phyloP scores from a whole-genome alignment of 331 rosid genomes.

The Spiraea crenata region DNA sequence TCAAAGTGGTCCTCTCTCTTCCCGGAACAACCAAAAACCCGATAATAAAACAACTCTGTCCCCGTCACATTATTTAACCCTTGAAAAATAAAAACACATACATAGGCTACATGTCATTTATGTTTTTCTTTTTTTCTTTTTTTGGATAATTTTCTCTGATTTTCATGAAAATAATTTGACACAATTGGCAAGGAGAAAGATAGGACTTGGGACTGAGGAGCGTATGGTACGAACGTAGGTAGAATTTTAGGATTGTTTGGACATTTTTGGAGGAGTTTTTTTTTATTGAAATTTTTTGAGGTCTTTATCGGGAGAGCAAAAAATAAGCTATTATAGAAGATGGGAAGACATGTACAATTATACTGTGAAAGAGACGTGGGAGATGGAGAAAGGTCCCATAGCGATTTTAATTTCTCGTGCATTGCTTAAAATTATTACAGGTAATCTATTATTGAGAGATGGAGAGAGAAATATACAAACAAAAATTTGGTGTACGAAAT shows the following conservation, averaged over 20 bases:
- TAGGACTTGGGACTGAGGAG: background rate
- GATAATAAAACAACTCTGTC: conserved; percentile 28
- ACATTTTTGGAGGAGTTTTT: background rate
- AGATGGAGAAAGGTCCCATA: conserved; percentile 19
- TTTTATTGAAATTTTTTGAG: too few species aligned
- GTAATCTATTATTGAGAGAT: conserved; percentile 18
- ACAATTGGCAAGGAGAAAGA: background rate
- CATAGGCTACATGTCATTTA: background rate
- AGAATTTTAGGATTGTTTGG: background rate
- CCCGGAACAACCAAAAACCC: conserved; percentile 14
- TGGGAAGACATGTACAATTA: background rate
- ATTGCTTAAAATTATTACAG: conserved; percentile 15
- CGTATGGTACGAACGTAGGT: too few species aligned
- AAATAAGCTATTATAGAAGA: conserved; percentile 22
- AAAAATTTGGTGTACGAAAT: too few species aligned
- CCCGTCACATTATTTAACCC: conserved; percentile 19
- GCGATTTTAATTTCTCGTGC: background rate
- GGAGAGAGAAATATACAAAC: background rate
- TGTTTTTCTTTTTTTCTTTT: too few species aligned
- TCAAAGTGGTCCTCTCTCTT: conserved; percentile 49
- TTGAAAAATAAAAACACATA: background rate
- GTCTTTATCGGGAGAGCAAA: background rate
- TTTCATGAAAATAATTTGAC: background rate
- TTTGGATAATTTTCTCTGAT: too few species aligned
- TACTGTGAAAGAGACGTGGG: background rate